Evolutionary conservation across 176 grass and related monocot species (phyloP).

Genomic region (Melocanna baccifera): DNA sequence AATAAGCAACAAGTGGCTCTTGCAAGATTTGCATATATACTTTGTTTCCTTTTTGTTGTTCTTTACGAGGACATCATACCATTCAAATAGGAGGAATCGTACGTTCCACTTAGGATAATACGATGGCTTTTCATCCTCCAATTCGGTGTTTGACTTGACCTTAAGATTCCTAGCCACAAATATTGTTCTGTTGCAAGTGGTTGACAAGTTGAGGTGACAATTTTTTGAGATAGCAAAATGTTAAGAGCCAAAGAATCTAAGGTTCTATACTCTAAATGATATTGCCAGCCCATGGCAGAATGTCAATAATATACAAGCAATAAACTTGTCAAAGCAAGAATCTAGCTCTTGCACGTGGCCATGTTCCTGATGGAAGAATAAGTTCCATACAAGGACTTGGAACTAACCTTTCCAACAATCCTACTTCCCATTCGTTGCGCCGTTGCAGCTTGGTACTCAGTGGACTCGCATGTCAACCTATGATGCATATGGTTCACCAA

Average conservation of each 20-base stretch:
- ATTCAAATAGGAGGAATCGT: neutral
- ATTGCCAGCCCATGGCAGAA: too few relatives aligned
- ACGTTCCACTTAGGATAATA: neutral
- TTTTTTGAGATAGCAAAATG: neutral
- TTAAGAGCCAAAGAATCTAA: slow-evolving; percentile 22
- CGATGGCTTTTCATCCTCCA: neutral
- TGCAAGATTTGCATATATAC: slow-evolving; percentile 39
- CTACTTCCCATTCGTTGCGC: neutral
- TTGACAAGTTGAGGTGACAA: neutral
- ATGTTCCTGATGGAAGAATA: slow-evolving; percentile 23
- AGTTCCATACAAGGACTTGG: slow-evolving; percentile 12
- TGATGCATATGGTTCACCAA: neutral
- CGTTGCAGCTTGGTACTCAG: neutral
- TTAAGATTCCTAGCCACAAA: neutral
- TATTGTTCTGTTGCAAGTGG: neutral
- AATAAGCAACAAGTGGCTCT: neutral
- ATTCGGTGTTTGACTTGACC: slow-evolving; percentile 8
- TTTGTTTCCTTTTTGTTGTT: slow-evolving; percentile 15
- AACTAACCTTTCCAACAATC: neutral
- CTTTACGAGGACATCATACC: neutral
- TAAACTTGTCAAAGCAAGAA: slow-evolving; percentile 20
- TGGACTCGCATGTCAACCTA: neutral
- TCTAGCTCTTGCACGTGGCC: neutral
- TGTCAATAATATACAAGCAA: too few relatives aligned
- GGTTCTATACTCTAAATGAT: too few relatives aligned